These are phyloP conservation scores for Rhodotorula sp. DNA, from an alignment of 1,284 basidiomycete species.

Conservation along the genomic window DNA sequence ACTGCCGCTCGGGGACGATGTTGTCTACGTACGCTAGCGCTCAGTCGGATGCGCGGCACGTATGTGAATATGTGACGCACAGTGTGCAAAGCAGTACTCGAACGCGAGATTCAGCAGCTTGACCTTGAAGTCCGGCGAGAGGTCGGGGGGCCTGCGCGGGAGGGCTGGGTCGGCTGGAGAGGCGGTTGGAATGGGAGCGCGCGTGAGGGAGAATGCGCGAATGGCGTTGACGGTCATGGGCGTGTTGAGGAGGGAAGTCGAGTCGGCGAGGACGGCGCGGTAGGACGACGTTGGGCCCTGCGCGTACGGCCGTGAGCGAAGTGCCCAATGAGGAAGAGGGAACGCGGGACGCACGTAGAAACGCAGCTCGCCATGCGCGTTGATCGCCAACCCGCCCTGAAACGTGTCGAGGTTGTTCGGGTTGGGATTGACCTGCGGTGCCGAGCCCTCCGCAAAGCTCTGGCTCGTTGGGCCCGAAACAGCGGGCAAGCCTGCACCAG, in stretches of 20 bases:
- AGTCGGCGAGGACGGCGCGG: conserved; percentile 31
- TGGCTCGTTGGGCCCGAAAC: conserved; percentile 3
- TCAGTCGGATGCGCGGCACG: not conserved
- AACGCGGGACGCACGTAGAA: conserved; percentile 26
- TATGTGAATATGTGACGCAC: not conserved
- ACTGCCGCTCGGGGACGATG: conserved; percentile 34
- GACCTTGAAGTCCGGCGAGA: conserved; percentile 31
- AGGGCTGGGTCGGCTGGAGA: conserved; percentile 28
- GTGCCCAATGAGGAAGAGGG: not conserved
- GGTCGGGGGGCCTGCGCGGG: conserved; percentile 34
- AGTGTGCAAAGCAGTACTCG: conserved; percentile 38
- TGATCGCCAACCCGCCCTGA: conserved; percentile 36
- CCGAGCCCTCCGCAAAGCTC: conserved; percentile 4
- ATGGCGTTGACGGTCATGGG: conserved; percentile 27
- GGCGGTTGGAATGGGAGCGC: conserved; percentile 39
- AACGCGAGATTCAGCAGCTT: conserved; percentile 35
- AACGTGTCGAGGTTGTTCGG: conserved; percentile 28
- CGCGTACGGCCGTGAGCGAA: not conserved
- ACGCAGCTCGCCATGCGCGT: conserved; percentile 39
- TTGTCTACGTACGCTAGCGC: conserved; percentile 1
- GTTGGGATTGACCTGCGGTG: conserved; percentile 9
- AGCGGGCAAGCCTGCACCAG: not conserved
- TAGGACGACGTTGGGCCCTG: conserved; percentile 33
- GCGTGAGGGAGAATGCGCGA: conserved; percentile 39
- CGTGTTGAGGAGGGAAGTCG: conserved; percentile 1